Conservation (phyloP, 208 protist genomes). For the Trypanosomatidae sp. region DNA sequence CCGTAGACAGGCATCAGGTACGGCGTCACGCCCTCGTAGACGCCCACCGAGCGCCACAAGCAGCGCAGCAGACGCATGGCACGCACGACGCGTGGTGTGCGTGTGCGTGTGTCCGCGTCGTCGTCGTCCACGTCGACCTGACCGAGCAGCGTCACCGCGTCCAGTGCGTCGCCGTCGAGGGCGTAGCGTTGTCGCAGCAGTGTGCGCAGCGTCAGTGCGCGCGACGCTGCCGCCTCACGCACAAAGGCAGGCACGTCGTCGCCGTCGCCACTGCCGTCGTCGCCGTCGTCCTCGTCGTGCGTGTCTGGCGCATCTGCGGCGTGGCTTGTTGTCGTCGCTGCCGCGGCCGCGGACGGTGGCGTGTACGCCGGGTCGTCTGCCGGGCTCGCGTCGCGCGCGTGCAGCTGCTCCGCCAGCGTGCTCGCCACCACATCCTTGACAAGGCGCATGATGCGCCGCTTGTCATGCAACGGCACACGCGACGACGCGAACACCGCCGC, state of each 20-base stretch:
- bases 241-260: no score
- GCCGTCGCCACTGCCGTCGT: no score
- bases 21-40: constrained; percentile 50
- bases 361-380: constrained; percentile 18
- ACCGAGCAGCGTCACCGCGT: constrained; percentile 53
- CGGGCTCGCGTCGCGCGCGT: constrained; percentile 37
- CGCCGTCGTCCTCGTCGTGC: no score
- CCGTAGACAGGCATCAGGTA: constrained; percentile 79
- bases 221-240: constrained; percentile 3
- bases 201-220: constrained; percentile 15
- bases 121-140: constrained; percentile 18
- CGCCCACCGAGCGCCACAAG: constrained; percentile 64
- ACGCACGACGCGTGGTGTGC: constrained; percentile 6
- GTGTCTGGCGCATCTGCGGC: no score
- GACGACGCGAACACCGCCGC: constrained; percentile 57
- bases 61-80: constrained; percentile 34
- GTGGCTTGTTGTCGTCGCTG: no score
- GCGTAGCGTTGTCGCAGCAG: constrained; percentile 38
- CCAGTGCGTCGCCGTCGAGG: constrained; percentile 16
- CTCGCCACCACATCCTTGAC: constrained; percentile 64
- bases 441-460: constrained; percentile 88
- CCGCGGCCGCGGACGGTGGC: no score
- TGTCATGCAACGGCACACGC: constrained; percentile 63
- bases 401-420: constrained; percentile 52
- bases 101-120: not conserved